Evolutionary conservation across 306 rosid species (phyloP), one percentile per base, ranked within the genome.

Genomic region (Prunus campanulata): DNA sequence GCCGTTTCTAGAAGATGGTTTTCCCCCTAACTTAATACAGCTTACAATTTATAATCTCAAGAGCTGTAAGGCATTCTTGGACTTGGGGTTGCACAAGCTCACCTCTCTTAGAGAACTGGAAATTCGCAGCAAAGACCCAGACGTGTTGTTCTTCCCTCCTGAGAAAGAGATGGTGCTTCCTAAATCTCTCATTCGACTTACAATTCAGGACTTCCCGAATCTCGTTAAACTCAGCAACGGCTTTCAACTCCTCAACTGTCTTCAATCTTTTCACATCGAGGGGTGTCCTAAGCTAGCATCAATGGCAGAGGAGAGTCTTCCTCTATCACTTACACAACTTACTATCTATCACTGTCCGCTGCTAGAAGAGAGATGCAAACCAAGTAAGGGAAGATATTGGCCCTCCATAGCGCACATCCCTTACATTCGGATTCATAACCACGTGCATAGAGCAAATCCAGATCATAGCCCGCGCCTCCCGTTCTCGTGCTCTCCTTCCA

Each of bases 31-130:
- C 56, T 7, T 51, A 51, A 22, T 3, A 3, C 9, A 0, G 2
- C 66, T 66, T 54, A 0, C 1, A 2, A 50, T 51, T 51, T 51
- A 14, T 5, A 4, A 19, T 51, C 66, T 20, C 67, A 6, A 71
- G 9, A 35, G 16, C 16, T 69, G 74, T 55, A 68, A 25, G 39
- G 56, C 73, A 10, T 59, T 68, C 15, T 68, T 57, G 11, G 73
- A 68, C 24, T 27, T 44, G 61, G 74, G 74, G 61, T 46, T 77
- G 69, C 50, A 68, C 24, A 30, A 25, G 29, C 81, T 77, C 20
- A 29, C 50, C 22, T 60, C 52, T 20, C 50, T 77, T 12, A 77
- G 42, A 35, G 42, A 35, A 35, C 42, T 35, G 42, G 42, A 35
- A 35, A 35, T 35, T 35, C 42, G 42, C 0, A 7, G 42, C 42